Conservation (phyloP, 2,329 filamentous ascomycete genomes). For the Trichophyton mentagrophytes region DNA sequence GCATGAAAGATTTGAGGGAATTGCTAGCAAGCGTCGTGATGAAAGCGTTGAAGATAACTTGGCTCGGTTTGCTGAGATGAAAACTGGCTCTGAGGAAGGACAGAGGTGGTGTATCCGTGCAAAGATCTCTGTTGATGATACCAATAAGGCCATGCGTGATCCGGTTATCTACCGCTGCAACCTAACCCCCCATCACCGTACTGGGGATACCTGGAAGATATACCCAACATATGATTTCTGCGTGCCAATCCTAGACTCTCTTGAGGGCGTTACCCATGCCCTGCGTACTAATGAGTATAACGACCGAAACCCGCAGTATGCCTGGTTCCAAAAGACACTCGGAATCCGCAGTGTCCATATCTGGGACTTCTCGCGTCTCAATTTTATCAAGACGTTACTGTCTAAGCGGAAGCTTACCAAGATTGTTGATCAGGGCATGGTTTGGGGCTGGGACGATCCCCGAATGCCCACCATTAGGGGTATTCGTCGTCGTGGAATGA, state of each 20-base stretch:
- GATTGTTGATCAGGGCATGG: slow-evolving; percentile 35
- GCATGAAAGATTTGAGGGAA: slow-evolving; percentile 68
- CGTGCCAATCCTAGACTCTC: slow-evolving; percentile 43
- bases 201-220: slow-evolving; percentile 52
- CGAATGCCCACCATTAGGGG: slow-evolving; percentile 40
- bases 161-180: slow-evolving; percentile 97
- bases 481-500: slow-evolving; percentile 32
- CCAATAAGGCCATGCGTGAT: slow-evolving; percentile 91
- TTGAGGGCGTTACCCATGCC: slow-evolving; percentile 46
- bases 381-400: slow-evolving; percentile 39
- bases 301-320: slow-evolving; percentile 33
- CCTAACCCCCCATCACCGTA: slow-evolving; percentile 48
- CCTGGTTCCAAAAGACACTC: slow-evolving; percentile 39
- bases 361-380: slow-evolving; percentile 42
- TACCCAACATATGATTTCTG: slow-evolving; percentile 51
- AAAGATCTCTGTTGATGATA: slow-evolving; percentile 81
- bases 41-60: slow-evolving; percentile 70
- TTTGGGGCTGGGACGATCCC: slow-evolving; percentile 42
- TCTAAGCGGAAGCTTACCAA: slow-evolving; percentile 42
- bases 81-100: slow-evolving; percentile 66
- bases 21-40: slow-evolving; percentile 69
- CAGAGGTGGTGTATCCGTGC: slow-evolving; percentile 82
- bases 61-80: slow-evolving; percentile 86
- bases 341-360: slow-evolving; percentile 36
- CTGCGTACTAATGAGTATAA: slow-evolving; percentile 43